These are phyloP conservation scores for Pezizomycotina sp. DNA, from an alignment of 2,329 filamentous ascomycete species.

Conservation along the genomic window DNA sequence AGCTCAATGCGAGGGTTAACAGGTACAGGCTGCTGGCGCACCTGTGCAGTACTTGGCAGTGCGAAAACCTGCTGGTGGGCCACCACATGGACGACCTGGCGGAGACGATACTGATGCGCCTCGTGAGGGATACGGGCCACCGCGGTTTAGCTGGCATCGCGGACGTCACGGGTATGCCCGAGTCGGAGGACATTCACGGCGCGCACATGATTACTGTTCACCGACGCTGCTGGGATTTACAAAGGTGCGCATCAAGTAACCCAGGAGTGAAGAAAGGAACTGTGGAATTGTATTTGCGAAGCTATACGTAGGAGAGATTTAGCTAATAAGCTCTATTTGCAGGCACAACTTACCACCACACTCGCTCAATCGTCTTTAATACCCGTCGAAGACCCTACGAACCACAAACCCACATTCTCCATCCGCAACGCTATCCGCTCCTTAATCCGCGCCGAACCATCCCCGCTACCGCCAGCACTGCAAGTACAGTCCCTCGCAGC, in stretches of 20 bases:
- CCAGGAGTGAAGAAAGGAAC: background rate
- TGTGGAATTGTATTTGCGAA: conserved; percentile 9
- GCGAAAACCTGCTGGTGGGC: conserved; percentile 53
- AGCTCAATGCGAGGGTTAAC: conserved; percentile 55
- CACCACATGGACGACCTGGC: conserved; percentile 86
- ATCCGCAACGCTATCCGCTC: conserved; percentile 55
- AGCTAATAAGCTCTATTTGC: conserved; percentile 49
- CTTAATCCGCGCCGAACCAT: conserved; percentile 37
- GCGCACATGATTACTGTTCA: conserved; percentile 36
- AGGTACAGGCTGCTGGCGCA: conserved; percentile 57
- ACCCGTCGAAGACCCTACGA: conserved; percentile 80
- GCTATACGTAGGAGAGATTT: conserved; percentile 43
- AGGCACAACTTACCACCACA: conserved; percentile 56
- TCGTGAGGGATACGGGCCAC: conserved; percentile 50
- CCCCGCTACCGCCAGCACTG: conserved; percentile 53
- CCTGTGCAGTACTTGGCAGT: conserved; percentile 38
- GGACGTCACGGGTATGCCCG: conserved; percentile 53
- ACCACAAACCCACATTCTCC: conserved; percentile 59
- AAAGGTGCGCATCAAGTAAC: conserved; percentile 21
- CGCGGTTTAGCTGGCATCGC: conserved; percentile 58
- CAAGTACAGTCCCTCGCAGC: conserved; percentile 46
- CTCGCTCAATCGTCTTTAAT: conserved; percentile 49
- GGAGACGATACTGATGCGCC: conserved; percentile 71
- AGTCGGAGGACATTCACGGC: conserved; percentile 60
- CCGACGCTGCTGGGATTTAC: conserved; percentile 18